Evolutionary conservation across 331 rosid species (phyloP).

Genomic region (Phaseolus coccineus): DNA sequence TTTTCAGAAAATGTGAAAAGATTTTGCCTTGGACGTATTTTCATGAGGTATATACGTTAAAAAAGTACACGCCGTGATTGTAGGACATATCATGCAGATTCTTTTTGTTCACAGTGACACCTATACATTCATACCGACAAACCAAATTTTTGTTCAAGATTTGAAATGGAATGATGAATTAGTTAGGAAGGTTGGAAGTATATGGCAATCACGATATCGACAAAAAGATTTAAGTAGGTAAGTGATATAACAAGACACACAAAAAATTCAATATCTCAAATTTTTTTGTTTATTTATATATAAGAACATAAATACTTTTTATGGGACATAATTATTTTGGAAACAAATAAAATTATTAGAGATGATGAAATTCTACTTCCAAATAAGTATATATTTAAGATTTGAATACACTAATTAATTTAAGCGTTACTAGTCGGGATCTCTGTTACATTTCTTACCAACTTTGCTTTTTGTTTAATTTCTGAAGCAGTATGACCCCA

Average conservation of each 20-base stretch:
- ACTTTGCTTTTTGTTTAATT: not conserved
- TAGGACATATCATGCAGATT: not conserved
- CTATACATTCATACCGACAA: not conserved
- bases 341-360: no score
- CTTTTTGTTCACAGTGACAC: not conserved
- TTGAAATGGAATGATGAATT: constrained; percentile 34
- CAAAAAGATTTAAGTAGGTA: constrained; percentile 5
- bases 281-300: no score
- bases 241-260: not conserved
- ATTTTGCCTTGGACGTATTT: not conserved
- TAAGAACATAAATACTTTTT: not conserved
- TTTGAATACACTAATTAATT: not conserved
- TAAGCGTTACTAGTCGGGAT: not conserved
- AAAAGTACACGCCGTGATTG: constrained; percentile 1
- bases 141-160: not conserved
- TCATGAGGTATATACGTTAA: not conserved
- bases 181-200: constrained; percentile 17
- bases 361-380: no score
- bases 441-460: not conserved
- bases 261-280: not conserved
- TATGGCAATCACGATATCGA: constrained; percentile 28
- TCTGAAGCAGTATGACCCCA: not conserved
- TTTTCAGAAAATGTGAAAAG: not conserved
- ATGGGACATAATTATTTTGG: not conserved
- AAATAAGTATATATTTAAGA: no score